Evolutionary conservation across 306 rosid genomes (phyloP).

Genomic region (Cicer pinnatifidum): DNA sequence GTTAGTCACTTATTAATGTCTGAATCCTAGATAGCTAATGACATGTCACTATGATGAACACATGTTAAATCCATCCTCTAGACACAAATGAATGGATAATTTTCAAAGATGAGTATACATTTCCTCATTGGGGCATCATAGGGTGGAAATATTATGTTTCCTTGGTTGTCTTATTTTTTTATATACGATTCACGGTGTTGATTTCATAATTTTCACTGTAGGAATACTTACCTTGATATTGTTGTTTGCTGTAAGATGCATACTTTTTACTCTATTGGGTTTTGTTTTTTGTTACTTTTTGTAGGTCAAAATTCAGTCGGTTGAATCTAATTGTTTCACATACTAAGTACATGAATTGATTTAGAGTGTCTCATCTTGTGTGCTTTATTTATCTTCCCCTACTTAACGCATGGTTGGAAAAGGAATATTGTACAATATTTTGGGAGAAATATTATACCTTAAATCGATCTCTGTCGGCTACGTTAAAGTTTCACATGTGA

Average conservation of each 20-base stretch:
- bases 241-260: conserved; percentile 19
- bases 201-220: conserved; percentile 12
- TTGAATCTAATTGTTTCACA: no score
- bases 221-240: conserved; percentile 9
- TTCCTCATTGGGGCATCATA: background rate
- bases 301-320: conserved; percentile 67
- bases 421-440: no score
- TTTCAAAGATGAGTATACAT: background rate
- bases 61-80: conserved; percentile 2
- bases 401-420: no score
- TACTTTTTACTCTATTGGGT: conserved; percentile 16
- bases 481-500: no score
- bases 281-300: conserved; percentile 14
- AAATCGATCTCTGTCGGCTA: no score
- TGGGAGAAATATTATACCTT: no score
- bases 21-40: conserved; percentile 25
- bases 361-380: no score
- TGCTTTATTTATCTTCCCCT: no score
- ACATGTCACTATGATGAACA: background rate
- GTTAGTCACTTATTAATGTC: background rate
- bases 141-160: background rate
- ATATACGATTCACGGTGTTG: conserved; percentile 7
- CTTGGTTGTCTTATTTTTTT: background rate
- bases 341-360: no score
- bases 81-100: background rate